Evolutionary conservation across 345 rosid genomes (phyloP).

Genomic region (Barbarea vulgaris): DNA sequence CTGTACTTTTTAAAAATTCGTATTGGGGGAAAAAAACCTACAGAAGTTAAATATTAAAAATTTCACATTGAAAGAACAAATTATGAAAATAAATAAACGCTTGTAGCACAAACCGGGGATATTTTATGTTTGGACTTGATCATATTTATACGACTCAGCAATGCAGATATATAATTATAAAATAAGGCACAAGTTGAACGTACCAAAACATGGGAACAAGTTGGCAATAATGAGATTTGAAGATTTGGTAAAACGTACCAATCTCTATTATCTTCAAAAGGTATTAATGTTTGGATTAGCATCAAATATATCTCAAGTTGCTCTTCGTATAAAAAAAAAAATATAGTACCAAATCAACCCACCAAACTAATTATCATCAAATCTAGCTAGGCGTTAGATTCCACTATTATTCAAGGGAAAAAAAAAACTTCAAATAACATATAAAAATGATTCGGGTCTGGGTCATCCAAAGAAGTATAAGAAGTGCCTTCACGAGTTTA

Average conservation of each 20-base stretch:
- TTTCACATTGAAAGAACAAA: background rate
- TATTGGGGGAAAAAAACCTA: no score
- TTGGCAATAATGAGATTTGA: conserved; percentile 28
- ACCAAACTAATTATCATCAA: conserved; percentile 36
- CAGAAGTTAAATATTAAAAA: background rate
- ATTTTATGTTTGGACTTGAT: background rate
- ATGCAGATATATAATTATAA: no score
- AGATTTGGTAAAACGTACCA: conserved; percentile 37
- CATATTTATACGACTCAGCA: background rate
- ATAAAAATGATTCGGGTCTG: background rate
- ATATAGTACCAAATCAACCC: conserved; percentile 29
- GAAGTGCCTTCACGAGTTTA: background rate
- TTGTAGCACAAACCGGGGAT: background rate
- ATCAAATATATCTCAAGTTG: conserved; percentile 37
- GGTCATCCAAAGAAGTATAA: background rate
- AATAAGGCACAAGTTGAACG: background rate
- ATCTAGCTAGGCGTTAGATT: conserved; percentile 33
- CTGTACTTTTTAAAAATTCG: background rate
- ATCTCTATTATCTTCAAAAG: conserved; percentile 34
- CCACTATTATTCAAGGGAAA: background rate
- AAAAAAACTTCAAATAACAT: background rate
- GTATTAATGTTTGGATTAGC: conserved; percentile 34
- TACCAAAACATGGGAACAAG: conserved; percentile 23
- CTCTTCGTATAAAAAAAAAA: background rate
- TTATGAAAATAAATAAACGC: background rate